Evolutionary conservation across 1,284 basidiomycete genomes (phyloP).

Genomic region (Volvariella volvacea): DNA sequence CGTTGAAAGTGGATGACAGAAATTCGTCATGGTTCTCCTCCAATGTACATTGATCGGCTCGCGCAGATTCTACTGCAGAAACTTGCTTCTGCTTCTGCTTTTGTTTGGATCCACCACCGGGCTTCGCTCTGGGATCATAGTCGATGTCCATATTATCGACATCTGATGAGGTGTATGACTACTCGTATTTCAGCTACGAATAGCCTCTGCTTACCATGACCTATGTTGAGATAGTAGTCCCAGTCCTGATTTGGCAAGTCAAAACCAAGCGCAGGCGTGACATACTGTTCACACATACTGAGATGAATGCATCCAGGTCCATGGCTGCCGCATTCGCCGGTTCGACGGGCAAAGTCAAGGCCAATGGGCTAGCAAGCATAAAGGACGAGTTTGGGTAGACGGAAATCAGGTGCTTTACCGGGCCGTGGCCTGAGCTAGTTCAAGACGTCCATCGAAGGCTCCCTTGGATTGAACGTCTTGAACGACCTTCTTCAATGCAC

Average conservation of each 20-base stretch:
- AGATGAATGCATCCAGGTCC: constrained; percentile 62
- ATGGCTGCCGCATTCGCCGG: constrained; percentile 44
- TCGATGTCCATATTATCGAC: constrained; percentile 36
- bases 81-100: constrained; percentile 24
- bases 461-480: constrained; percentile 48
- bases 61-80: constrained; percentile 32
- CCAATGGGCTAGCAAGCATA: constrained; percentile 38
- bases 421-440: constrained; percentile 62
- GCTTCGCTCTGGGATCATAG: constrained; percentile 34
- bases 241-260: too few species aligned
- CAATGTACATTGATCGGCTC: constrained; percentile 55
- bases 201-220: constrained; percentile 20
- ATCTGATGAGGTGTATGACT: constrained; percentile 6
- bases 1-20: constrained; percentile 57
- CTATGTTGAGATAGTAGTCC: constrained; percentile 51
- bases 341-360: constrained; percentile 53
- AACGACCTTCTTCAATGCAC: constrained; percentile 67
- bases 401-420: constrained; percentile 31
- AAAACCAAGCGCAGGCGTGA: not conserved
- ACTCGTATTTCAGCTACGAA: not conserved
- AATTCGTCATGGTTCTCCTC: constrained; percentile 64
- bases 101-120: constrained; percentile 14
- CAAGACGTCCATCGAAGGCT: constrained; percentile 41
- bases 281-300: constrained; percentile 33
- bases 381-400: not conserved